phyloP scores from a whole-genome alignment of 2,329 filamentous ascomycete genomes.

The Colletotrichum chrysophilum region DNA sequence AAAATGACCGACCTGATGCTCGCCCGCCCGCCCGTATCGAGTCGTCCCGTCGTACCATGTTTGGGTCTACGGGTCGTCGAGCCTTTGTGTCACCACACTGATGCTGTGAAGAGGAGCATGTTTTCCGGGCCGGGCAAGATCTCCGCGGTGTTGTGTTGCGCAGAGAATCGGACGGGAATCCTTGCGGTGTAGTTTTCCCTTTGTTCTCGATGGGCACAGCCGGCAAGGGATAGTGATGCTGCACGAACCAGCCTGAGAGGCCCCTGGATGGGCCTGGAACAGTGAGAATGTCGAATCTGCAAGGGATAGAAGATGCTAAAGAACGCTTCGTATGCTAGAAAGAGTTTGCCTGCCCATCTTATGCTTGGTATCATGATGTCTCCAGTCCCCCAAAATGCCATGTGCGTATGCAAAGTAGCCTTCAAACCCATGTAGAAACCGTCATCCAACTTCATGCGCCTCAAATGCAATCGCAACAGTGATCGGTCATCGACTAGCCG shows the following conservation, averaged over 20 bases:
- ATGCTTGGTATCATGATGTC: not conserved
- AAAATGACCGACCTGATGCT: not conserved
- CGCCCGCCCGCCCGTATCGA: not conserved
- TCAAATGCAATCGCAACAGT: not conserved
- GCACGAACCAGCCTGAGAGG: not conserved
- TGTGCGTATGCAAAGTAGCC: not conserved
- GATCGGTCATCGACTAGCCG: not conserved
- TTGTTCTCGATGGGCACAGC: not conserved
- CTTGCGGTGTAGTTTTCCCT: not conserved
- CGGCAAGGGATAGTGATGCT: not conserved
- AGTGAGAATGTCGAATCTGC: not conserved
- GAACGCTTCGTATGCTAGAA: conserved; percentile 2
- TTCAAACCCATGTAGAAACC: not conserved
- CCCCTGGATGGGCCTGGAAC: not conserved
- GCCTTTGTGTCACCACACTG: not conserved
- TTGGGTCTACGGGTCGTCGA: not conserved
- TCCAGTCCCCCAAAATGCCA: not conserved
- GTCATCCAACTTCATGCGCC: not conserved
- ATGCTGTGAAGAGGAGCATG: not conserved
- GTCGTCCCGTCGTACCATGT: not conserved
- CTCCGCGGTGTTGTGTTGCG: not conserved
- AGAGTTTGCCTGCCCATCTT: not conserved
- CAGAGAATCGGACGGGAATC: not conserved
- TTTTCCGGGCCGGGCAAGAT: not conserved
- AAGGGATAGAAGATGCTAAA: not conserved